phyloP scores from a whole-genome alignment of 805 yeast genomes.

The Kockiozyma suomiensis region DNA sequence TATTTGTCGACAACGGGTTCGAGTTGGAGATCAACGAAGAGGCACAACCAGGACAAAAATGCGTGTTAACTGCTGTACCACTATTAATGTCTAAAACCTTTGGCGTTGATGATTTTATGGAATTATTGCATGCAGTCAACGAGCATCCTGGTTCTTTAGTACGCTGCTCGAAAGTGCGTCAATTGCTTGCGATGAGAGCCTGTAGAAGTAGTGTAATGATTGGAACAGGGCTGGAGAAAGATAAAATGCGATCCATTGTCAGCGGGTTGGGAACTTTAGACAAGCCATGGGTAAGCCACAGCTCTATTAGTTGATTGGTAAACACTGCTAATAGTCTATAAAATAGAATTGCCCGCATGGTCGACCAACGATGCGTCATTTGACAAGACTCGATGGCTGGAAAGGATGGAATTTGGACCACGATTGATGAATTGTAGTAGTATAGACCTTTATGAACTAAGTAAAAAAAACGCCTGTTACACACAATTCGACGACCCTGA shows the following conservation, averaged over 20 bases:
- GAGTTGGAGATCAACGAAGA: constrained; percentile 55
- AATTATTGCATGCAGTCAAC: constrained; percentile 67
- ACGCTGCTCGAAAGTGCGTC: constrained; percentile 74
- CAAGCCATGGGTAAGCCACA: constrained; percentile 84
- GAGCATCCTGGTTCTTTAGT: constrained; percentile 55
- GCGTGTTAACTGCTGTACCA: constrained; percentile 67
- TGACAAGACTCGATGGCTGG: constrained; percentile 54
- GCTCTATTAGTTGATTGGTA: background rate
- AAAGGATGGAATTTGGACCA: constrained; percentile 24
- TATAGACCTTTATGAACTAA: no score
- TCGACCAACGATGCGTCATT: constrained; percentile 92
- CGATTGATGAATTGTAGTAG: no score
- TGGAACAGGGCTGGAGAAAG: constrained; percentile 65
- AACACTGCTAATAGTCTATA: background rate
- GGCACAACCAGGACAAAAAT: constrained; percentile 57
- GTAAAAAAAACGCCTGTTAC: background rate
- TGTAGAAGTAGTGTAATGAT: constrained; percentile 94
- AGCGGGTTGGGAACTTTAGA: constrained; percentile 67
- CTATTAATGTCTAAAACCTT: constrained; percentile 70
- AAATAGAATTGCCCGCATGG: constrained; percentile 81
- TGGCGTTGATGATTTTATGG: constrained; percentile 67
- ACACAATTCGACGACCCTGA: no score
- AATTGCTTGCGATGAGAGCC: constrained; percentile 92
- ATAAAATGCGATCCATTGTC: constrained; percentile 71
- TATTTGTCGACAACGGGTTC: constrained; percentile 79